Evolutionary conservation across 2,329 filamentous ascomycete genomes (phyloP).

Genomic region (Trichoderma sp.): DNA sequence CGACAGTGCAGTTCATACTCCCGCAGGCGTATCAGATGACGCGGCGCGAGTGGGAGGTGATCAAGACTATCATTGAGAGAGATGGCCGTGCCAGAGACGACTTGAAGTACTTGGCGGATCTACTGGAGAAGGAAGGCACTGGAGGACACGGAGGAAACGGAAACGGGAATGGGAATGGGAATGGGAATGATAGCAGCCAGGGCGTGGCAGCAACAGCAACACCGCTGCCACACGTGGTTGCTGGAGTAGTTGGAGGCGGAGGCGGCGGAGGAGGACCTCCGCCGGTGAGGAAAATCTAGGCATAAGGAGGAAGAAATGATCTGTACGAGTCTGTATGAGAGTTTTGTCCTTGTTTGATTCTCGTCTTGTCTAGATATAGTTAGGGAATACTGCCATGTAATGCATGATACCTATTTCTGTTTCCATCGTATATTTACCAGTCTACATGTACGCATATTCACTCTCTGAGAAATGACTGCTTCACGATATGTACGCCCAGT

Average conservation of each 20-base stretch:
- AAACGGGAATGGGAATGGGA: neutral
- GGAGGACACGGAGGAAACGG: neutral
- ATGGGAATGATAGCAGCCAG: neutral
- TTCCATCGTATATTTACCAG: neutral
- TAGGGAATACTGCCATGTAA: slow-evolving; percentile 9
- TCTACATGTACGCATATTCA: neutral
- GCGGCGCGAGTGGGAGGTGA: slow-evolving; percentile 69
- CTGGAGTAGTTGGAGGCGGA: neutral
- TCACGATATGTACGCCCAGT: neutral
- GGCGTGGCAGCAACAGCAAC: neutral
- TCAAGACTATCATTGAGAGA: slow-evolving; percentile 63
- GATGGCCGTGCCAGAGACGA: slow-evolving; percentile 65
- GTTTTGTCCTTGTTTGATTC: neutral
- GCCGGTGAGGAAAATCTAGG: neutral
- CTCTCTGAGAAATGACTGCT: neutral
- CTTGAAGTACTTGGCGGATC: slow-evolving; percentile 51
- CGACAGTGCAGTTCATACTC: slow-evolving; percentile 66
- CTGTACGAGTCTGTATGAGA: slow-evolving; percentile 10
- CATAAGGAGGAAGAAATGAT: neutral
- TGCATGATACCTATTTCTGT: slow-evolving; percentile 16
- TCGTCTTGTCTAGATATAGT: neutral
- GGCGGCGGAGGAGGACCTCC: neutral
- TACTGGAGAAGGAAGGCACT: slow-evolving; percentile 50
- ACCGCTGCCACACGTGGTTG: slow-evolving; percentile 1
- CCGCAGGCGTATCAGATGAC: slow-evolving; percentile 66